Evolutionary conservation across 1,284 basidiomycete species (phyloP).

Genomic region (Peniophora sp.): DNA sequence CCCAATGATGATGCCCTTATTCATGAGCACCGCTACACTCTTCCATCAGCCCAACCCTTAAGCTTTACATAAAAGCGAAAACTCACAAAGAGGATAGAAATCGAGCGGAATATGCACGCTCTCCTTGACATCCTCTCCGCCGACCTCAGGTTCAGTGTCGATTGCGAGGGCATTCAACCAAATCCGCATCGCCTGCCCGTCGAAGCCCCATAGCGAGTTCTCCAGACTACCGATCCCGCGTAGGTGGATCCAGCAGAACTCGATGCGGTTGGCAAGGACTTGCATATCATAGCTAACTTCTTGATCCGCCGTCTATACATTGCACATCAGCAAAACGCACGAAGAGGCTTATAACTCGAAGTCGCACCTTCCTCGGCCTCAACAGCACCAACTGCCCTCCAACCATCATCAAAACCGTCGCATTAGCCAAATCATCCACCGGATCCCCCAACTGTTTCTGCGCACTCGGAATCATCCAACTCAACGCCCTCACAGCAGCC

Average conservation of each 20-base stretch:
- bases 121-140: constrained; percentile 70
- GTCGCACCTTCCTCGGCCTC: constrained; percentile 66
- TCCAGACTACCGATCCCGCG: constrained; percentile 89
- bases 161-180: constrained; percentile 96
- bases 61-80: constrained; percentile 1
- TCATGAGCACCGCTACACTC: constrained; percentile 86
- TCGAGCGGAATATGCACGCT: constrained; percentile 87
- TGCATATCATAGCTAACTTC: constrained; percentile 98
- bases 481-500: constrained; percentile 80
- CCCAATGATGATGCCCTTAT: constrained; percentile 97
- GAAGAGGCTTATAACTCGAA: background rate
- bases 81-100: constrained; percentile 93
- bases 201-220: constrained; percentile 97
- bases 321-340: background rate
- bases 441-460: constrained; percentile 96
- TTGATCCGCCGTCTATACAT: constrained; percentile 61
- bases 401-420: constrained; percentile 94
- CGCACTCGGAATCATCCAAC: constrained; percentile 93
- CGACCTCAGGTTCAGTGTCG: constrained; percentile 38
- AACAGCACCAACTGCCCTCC: constrained; percentile 89
- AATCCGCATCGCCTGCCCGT: constrained; percentile 82
- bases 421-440: constrained; percentile 86
- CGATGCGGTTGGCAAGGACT: constrained; percentile 90
- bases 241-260: constrained; percentile 98
- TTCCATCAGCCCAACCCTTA: background rate